Conservation (phyloP, 768 basidiomycete genomes). For the Podaxis rugospora region DNA sequence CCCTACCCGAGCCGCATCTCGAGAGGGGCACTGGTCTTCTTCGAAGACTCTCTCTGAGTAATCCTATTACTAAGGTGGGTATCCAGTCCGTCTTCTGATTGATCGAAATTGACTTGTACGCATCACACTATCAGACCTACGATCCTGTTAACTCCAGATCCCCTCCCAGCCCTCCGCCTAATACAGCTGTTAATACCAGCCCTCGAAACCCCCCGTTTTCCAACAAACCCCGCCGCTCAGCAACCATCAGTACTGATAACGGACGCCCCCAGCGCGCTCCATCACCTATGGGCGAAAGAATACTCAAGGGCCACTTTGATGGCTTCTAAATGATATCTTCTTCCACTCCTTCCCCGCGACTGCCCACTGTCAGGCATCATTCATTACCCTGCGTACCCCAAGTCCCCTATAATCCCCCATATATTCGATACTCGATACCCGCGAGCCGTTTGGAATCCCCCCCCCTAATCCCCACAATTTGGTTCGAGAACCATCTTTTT, state of each 20-base stretch:
- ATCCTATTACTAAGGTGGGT: slow-evolving; percentile 54
- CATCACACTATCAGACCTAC: slow-evolving; percentile 20
- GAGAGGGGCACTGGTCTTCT: slow-evolving; percentile 72
- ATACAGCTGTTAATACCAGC: slow-evolving; percentile 41
- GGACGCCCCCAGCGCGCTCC: slow-evolving; percentile 62
- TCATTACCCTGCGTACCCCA: slow-evolving; percentile 13
- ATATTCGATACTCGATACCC: slow-evolving; percentile 33
- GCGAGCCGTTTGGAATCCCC: slow-evolving; percentile 22
- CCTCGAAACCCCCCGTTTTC: slow-evolving; percentile 24
- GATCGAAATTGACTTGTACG: slow-evolving; percentile 7
- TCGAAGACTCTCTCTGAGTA: slow-evolving; percentile 70
- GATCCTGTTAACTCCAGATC: slow-evolving; percentile 22
- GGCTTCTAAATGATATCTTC: slow-evolving; percentile 55
- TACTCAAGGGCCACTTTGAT: slow-evolving; percentile 88
- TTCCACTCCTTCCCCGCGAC: background rate
- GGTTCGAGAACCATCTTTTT: background rate
- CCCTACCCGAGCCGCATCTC: slow-evolving; percentile 43
- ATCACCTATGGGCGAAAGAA: slow-evolving; percentile 88
- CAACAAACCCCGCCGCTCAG: slow-evolving; percentile 49
- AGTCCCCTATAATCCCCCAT: slow-evolving; percentile 11
- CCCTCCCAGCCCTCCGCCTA: slow-evolving; percentile 48
- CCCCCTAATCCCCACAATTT: background rate
- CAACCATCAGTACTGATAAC: slow-evolving; percentile 45
- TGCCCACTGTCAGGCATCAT: background rate
- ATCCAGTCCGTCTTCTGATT: slow-evolving; percentile 14